Conservation (phyloP, 768 basidiomycete species). For the Phaeotremella fagi region DNA sequence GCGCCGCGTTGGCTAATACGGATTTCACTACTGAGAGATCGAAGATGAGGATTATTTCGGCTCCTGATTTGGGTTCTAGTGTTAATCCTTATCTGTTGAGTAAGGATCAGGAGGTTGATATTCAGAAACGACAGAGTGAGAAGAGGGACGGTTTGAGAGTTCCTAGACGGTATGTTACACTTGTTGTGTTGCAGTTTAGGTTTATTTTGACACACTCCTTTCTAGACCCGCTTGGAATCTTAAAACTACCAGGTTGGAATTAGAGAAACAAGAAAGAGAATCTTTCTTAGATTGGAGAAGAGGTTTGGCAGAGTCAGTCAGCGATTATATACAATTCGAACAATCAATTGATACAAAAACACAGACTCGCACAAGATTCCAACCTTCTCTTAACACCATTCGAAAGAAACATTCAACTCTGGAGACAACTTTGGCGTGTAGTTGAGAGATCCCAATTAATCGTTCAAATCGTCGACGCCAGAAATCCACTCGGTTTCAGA, state of each 20-base stretch:
- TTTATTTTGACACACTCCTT: neutral
- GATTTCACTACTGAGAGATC: conserved; percentile 76
- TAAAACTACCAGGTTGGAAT: conserved; percentile 65
- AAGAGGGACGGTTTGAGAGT: conserved; percentile 74
- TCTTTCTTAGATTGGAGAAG: conserved; percentile 91
- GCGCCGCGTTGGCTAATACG: conserved; percentile 86
- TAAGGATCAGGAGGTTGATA: conserved; percentile 71
- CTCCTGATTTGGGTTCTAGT: conserved; percentile 34
- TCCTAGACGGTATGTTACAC: conserved; percentile 56
- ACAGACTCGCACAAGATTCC: conserved; percentile 79
- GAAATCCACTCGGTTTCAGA: conserved; percentile 87
- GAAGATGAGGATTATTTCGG: conserved; percentile 50
- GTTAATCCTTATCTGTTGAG: conserved; percentile 78
- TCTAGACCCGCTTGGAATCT: conserved; percentile 78
- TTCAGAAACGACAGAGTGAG: conserved; percentile 67
- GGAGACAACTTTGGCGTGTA: conserved; percentile 97
- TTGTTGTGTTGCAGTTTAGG: neutral
- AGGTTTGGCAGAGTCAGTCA: conserved; percentile 77
- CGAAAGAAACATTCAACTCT: conserved; percentile 95
- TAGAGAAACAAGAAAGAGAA: conserved; percentile 84
- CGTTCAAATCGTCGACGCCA: conserved; percentile 95
- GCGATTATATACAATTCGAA: neutral
- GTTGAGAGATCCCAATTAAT: conserved; percentile 91
- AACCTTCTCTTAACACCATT: conserved; percentile 89
- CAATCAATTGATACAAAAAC: neutral